Percentiles rank a stretch among this genome's conserved stretches.
Evolutionary conservation across 2,329 filamentous ascomycete genomes (phyloP).

Genomic region (Amylocarpus encephaloides): DNA sequence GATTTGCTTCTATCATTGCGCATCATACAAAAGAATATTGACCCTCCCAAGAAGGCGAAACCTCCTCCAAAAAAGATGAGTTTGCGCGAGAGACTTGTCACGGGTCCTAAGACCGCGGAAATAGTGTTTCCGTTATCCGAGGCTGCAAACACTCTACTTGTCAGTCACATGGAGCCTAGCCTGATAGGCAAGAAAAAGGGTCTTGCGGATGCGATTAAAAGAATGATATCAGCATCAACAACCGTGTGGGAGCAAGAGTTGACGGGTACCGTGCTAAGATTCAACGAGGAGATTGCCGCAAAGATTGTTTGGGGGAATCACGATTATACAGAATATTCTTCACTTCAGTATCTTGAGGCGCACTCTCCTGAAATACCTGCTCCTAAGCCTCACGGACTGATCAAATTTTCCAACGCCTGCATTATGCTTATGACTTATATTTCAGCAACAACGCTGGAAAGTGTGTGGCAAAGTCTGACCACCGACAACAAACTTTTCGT

Average conservation of each 20-base stretch:
- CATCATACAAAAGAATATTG: not conserved
- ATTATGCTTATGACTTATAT: conserved; percentile 14
- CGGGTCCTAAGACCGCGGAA: not conserved
- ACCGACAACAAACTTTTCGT: conserved; percentile 9
- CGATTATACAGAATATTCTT: conserved; percentile 13
- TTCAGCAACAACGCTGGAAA: conserved; percentile 8
- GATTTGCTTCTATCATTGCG: not conserved
- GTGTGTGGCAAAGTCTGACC: conserved; percentile 9
- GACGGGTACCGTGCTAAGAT: conserved; percentile 12
- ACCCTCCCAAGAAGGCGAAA: not conserved
- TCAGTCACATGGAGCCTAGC: not conserved
- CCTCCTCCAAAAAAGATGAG: not conserved
- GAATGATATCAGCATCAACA: conserved; percentile 9
- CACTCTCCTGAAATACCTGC: conserved; percentile 11
- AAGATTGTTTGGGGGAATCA: conserved; percentile 11
- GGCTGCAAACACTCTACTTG: not conserved
- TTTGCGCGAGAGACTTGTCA: not conserved
- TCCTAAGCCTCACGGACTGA: conserved; percentile 12
- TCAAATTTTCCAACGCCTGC: conserved; percentile 6
- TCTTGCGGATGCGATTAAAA: not conserved
- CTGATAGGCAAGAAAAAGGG: not conserved
- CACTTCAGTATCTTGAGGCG: conserved; percentile 9
- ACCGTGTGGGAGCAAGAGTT: conserved; percentile 8
- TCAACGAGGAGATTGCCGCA: conserved; percentile 7
- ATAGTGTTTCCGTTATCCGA: conserved; percentile 1